Evolutionary conservation across 2,329 filamentous ascomycete species (phyloP), one percentile per base, ranked within the genome.

Genomic region (Aureobasidium mangrovei): DNA sequence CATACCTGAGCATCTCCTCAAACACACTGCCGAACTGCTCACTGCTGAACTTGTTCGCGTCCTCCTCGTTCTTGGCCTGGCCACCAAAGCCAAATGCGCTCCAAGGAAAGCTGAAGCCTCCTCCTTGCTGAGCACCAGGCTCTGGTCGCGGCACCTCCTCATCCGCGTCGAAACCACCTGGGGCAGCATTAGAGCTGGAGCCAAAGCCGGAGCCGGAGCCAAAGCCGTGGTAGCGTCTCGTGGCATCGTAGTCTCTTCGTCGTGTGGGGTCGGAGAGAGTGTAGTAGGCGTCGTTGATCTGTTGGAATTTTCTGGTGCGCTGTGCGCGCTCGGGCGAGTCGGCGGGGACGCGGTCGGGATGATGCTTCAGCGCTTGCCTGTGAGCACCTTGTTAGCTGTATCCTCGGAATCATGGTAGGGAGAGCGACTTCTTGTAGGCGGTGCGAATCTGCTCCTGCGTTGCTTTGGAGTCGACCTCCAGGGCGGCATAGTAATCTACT

Each of bases 241-340:
- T 82, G 52, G 80, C 76, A 66, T 97, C 91, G 72, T 96, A 97
- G 57, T 95, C 89, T 58, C 82, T 78, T 52, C 91, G 83, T 29
- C 91, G 82, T 0, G 76, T 72, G 7, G 84, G 67, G 67, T 97
- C 91, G 0, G 88, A 95, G 29, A 97, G 83, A 0, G 88, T 91
- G 70, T 88, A 95, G 76, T 95, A 95, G 59, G 90, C 89, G 66
- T 95, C 90, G 73, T 94, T 95, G 64, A 95, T 87, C 60, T 87
- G 81, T 70, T 95, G 90, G 74, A 95, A 95, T 67, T 85, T 85
- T 65, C 86, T 87, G 4, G 93, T 98, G 64, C 91, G 86, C 9
- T 80, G 71, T 26, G 82, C 70, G 59, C 91, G 88, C 62, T 97
- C 90, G 36, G 91, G 88, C 4, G 89, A 91, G 71, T 90, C 83